Base-by-base conservation (phyloP, 2,329 filamentous ascomycete genomes). In the Endothia cerciana region DNA sequence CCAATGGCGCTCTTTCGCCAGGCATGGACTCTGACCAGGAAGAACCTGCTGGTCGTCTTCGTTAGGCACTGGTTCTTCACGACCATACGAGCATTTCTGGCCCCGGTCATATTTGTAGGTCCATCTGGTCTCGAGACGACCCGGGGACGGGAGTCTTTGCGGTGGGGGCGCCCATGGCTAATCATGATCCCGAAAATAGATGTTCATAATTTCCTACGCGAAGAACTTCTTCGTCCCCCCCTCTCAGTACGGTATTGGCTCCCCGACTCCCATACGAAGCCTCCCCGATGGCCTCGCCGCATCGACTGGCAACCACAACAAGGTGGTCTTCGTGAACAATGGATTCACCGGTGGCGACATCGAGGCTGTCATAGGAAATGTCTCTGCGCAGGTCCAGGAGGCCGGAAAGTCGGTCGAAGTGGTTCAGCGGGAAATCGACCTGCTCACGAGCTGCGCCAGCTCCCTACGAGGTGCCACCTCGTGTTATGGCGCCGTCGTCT, bases 161-260 rank as follows among this genome's bases (percentile, higher is more conserved):
- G 41, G 47, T 22, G 19, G 4, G 8, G 3, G 15, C 8, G 28
- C 25, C 3, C 13, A 22, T 25, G 22, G n/a, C 65, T 67, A 38
- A 67, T 36, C 3, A 40, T 30, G 19, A 7, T 25, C 8, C 19
- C 38, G 3, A 19, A 56, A 8, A 17, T 45, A 68, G 66, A 68
- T 85, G 49, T 77, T 83, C 28, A 87, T 90, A 71, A 82, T 90
- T 67, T 85, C 81, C 62, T 94, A 91, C 75, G 90, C 92, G 19
- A 89, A 91, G 71, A 94, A 94, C 75, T 86, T 97, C 69, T 94
- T 97, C 72, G 86, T 94, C 3, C 90, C 92, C 0, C 90, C 91
- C 1, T 90, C 91, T 0, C 79, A 84, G 3, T 97, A 85, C 72
- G 94, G 94, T 55, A 88, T 97, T 70, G 91, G 89, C 55, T 74